Evolutionary conservation across 768 basidiomycete species (phyloP).

Genomic region (Pleurotus djamor): DNA sequence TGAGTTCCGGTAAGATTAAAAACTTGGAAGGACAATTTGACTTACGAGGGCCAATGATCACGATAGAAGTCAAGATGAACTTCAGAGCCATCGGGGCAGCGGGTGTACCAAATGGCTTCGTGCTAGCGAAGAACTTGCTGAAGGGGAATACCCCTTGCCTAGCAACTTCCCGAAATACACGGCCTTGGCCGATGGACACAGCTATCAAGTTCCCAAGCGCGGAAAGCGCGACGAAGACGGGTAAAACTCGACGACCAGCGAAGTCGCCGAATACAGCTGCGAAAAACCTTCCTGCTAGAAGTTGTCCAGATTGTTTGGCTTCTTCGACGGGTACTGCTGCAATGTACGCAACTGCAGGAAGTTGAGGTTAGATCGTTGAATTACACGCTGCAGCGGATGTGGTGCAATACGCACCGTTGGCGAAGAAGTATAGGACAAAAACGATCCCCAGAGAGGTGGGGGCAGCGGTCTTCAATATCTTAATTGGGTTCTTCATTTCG

Average conservation of each 20-base stretch:
- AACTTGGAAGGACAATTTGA: background rate
- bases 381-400: background rate
- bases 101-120: constrained; percentile 47
- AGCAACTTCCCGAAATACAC: constrained; percentile 48
- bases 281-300: constrained; percentile 52
- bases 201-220: constrained; percentile 37
- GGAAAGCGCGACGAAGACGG: constrained; percentile 35
- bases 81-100: constrained; percentile 38
- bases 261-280: constrained; percentile 42
- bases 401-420: constrained; percentile 23
- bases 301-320: constrained; percentile 38
- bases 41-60: constrained; percentile 34
- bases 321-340: constrained; percentile 38
- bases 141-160: constrained; percentile 52
- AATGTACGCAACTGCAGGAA: background rate
- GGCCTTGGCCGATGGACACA: constrained; percentile 36
- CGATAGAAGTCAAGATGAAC: constrained; percentile 32
- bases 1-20: no score
- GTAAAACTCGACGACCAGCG: constrained; percentile 29
- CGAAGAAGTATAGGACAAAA: constrained; percentile 43
- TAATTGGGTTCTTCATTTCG: constrained; percentile 31
- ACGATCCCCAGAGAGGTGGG: constrained; percentile 42
- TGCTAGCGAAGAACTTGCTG: constrained; percentile 44
- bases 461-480: constrained; percentile 42
- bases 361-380: no score